Evolutionary conservation across 164 flowering plant genomes (phyloP).

Genomic region (Litsea cubeba): DNA sequence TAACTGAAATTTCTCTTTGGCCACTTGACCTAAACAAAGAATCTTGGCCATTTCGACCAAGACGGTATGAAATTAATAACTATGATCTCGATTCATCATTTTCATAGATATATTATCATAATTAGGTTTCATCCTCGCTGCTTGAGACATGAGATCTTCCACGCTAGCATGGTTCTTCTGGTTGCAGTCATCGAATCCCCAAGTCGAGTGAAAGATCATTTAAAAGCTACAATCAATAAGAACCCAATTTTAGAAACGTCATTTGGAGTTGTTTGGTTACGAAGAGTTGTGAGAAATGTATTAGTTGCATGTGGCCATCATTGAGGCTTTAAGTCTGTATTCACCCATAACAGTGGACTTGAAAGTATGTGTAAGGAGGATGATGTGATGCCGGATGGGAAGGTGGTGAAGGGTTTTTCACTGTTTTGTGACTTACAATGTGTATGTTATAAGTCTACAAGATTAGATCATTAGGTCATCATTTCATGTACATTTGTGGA

Average conservation of each 20-base stretch:
- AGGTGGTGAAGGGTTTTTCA: slow-evolving; percentile 24
- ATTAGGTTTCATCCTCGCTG: slow-evolving; percentile 55
- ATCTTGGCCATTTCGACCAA: too few relatives aligned
- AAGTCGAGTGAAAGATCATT: slow-evolving; percentile 25
- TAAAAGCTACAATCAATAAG: slow-evolving; percentile 33
- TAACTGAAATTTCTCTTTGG: too few relatives aligned
- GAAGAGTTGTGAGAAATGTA: slow-evolving; percentile 48
- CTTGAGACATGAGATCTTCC: slow-evolving; percentile 45
- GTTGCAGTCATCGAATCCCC: slow-evolving; percentile 28
- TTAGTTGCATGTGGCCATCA: slow-evolving; percentile 50
- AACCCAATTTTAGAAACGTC: background rate
- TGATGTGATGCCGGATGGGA: slow-evolving; percentile 52
- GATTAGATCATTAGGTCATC: too few relatives aligned
- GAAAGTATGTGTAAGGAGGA: slow-evolving; percentile 27
- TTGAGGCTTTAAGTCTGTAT: slow-evolving; percentile 43
- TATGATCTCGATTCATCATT: slow-evolving; percentile 16
- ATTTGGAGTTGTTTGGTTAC: slow-evolving; percentile 17
- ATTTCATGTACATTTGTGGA: too few relatives aligned
- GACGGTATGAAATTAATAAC: too few relatives aligned
- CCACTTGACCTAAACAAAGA: too few relatives aligned
- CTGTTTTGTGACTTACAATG: slow-evolving; percentile 31
- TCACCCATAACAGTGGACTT: slow-evolving; percentile 44
- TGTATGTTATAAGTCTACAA: slow-evolving; percentile 15
- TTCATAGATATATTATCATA: slow-evolving; percentile 38
- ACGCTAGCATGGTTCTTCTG: slow-evolving; percentile 49